These are phyloP conservation scores for Podospora australis DNA, from an alignment of 495 filamentous ascomycete genomes.

Conservation along the genomic window DNA sequence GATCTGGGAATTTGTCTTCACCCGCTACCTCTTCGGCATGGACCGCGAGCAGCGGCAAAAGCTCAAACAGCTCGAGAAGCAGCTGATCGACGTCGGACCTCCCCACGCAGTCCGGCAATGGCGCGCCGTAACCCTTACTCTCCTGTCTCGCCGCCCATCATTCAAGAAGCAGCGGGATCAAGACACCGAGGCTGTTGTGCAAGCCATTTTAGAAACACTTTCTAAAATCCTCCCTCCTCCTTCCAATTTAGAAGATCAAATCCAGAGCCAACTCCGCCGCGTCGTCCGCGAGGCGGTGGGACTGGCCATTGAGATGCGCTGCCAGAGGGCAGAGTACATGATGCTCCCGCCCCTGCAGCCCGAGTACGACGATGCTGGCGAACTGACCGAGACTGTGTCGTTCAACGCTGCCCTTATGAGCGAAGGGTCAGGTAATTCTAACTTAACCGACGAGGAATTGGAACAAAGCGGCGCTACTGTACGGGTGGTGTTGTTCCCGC, in stretches of 20 bases:
- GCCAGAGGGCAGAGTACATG: slow-evolving; percentile 89
- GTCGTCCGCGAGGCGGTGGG: slow-evolving; percentile 78
- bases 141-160: slow-evolving; percentile 67
- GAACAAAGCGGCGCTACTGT: slow-evolving; percentile 71
- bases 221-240: slow-evolving; percentile 77
- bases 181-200: slow-evolving; percentile 84
- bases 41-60: slow-evolving; percentile 95
- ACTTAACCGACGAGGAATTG: slow-evolving; percentile 60
- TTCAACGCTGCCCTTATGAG: slow-evolving; percentile 94
- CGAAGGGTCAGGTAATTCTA: slow-evolving; percentile 67
- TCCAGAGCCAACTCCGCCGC: slow-evolving; percentile 73
- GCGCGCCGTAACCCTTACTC: slow-evolving; percentile 87
- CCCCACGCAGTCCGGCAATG: slow-evolving; percentile 82
- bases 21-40: slow-evolving; percentile 96
- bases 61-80: slow-evolving; percentile 87
- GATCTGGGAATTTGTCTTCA: slow-evolving; percentile 97
- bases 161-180: slow-evolving; percentile 70
- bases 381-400: slow-evolving; percentile 62
- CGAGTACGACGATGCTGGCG: slow-evolving; percentile 88
- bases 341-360: slow-evolving; percentile 96
- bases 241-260: slow-evolving; percentile 60
- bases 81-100: slow-evolving; percentile 78
- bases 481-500: slow-evolving; percentile 84
- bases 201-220: slow-evolving; percentile 75
- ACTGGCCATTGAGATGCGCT: slow-evolving; percentile 92